phyloP scores from a whole-genome alignment of 2,329 filamentous ascomycete species.

The Botryotinia globosa region DNA sequence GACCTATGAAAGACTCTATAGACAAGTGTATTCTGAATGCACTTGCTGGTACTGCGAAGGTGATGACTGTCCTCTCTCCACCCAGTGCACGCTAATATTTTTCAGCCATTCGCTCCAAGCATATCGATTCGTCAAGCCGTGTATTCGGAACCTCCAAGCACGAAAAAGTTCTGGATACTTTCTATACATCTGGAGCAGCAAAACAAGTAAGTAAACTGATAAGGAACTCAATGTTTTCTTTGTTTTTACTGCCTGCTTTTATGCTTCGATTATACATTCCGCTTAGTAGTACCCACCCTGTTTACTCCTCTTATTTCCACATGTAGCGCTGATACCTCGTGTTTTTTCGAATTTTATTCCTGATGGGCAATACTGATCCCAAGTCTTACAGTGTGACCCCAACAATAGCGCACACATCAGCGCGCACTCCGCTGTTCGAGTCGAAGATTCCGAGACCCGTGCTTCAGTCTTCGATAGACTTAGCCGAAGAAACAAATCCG shows the following conservation, averaged over 20 bases:
- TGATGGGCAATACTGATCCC: not conserved
- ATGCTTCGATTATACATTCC: not conserved
- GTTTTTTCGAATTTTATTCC: not conserved
- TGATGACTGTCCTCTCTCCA: conserved; percentile 25
- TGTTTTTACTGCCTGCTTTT: not conserved
- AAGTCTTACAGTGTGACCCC: conserved; percentile 44
- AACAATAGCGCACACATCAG: conserved; percentile 67
- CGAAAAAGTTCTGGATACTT: conserved; percentile 47
- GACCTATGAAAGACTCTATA: conserved; percentile 62
- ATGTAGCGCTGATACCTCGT: not conserved
- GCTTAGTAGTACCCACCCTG: not conserved
- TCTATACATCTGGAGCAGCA: conserved; percentile 49
- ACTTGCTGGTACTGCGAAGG: conserved; percentile 83
- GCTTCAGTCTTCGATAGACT: conserved; percentile 33
- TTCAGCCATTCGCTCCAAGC: conserved; percentile 53
- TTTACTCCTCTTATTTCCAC: not conserved
- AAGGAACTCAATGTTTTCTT: not conserved
- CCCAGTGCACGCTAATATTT: not conserved
- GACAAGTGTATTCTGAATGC: conserved; percentile 70
- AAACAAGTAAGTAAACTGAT: conserved; percentile 34
- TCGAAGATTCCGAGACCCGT: conserved; percentile 26
- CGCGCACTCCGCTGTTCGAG: conserved; percentile 64
- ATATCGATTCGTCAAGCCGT: conserved; percentile 48
- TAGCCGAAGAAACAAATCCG: conserved; percentile 38
- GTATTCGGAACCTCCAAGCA: conserved; percentile 47